Evolutionary conservation across 306 rosid genomes (phyloP), one percentile per base, ranked within the genome.

Genomic region (Notholithocarpus densiflorus): DNA sequence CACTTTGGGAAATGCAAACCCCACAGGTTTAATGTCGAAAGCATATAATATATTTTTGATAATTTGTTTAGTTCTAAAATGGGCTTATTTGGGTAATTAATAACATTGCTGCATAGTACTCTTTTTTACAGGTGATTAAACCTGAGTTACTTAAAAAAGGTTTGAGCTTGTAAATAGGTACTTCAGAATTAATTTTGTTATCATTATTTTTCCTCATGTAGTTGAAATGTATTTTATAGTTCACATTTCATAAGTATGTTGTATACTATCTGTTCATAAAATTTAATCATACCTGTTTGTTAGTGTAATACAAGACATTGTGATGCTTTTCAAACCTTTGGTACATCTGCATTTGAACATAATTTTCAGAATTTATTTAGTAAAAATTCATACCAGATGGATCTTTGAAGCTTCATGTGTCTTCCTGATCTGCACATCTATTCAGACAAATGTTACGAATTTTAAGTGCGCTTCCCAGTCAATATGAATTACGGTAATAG

Each of bases 1-100:
- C 89, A 24, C 89, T 93, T 37, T 91, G 99, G 99, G 98, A 95
- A 90, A 95, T 95, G 98, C 99, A 95, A 85, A 95, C 99, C 68
- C 99, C 99, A 8, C 98, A 95, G 99, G 97, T 94, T 84, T 75
- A 10, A 32, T 81, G 55, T 40, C 59, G 56, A 74, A 52, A 74
- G 52, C 62, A 68, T 56, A 29, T 69, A 32, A 12, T 32, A 9
- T n/a, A n/a, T n/a, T 15, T 72, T 18, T 31, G 18, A 8, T 19
- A 19, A 23, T 17, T 14, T 51, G 4, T 64, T 74, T 40, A 12
- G 71, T 75, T 68, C 56, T 72, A 71, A 71, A n/a, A 74, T 56
- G 68, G 48, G 69, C 65, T 68, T 40, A 40, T 40, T 40, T 40
- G 2, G 45, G 45, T 40, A 40, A 40, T 40, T 40, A 40, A 24